These are phyloP conservation scores for Cardamine occulta DNA, from an alignment of 345 rosid species.

Conservation along the genomic window DNA sequence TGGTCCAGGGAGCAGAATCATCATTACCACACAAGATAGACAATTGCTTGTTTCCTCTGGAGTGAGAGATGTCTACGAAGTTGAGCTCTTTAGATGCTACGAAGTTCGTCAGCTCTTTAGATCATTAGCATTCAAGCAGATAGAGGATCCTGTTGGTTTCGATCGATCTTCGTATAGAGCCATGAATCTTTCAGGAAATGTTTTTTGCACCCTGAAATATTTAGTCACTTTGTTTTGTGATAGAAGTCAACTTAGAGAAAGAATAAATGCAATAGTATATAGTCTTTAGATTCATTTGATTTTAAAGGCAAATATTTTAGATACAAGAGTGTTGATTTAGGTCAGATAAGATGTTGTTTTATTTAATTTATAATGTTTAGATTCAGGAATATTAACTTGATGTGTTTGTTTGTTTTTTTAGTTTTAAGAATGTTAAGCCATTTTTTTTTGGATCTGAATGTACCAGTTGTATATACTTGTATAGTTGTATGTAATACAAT, in stretches of 20 bases:
- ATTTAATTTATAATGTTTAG: neutral
- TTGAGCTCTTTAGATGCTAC: conserved; percentile 23
- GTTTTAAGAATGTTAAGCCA: conserved; percentile 4
- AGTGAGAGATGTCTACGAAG: conserved; percentile 39
- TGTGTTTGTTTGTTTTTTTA: conserved; percentile 28
- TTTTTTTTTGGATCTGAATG: conserved; percentile 17
- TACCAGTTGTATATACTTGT: neutral
- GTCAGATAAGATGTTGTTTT: neutral
- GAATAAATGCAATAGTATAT: conserved; percentile 7
- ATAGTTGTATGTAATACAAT: neutral
- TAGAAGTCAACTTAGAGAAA: conserved; percentile 26
- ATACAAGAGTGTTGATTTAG: conserved; percentile 6
- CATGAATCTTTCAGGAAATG: conserved; percentile 16
- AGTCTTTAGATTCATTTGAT: conserved; percentile 30
- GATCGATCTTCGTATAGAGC: conserved; percentile 21
- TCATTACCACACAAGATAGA: conserved; percentile 41
- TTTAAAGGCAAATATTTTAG: neutral
- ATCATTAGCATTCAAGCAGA: conserved; percentile 32
- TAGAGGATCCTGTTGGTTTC: conserved; percentile 30
- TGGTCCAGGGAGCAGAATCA: conserved; percentile 44
- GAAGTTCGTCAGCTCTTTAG: conserved; percentile 43
- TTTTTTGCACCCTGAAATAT: conserved; percentile 14
- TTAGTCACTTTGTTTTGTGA: conserved; percentile 34
- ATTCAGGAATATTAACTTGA: conserved; percentile 30
- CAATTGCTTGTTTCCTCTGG: conserved; percentile 27